Evolutionary conservation across 768 basidiomycete genomes (phyloP).

Genomic region (Astraeus odoratus): DNA sequence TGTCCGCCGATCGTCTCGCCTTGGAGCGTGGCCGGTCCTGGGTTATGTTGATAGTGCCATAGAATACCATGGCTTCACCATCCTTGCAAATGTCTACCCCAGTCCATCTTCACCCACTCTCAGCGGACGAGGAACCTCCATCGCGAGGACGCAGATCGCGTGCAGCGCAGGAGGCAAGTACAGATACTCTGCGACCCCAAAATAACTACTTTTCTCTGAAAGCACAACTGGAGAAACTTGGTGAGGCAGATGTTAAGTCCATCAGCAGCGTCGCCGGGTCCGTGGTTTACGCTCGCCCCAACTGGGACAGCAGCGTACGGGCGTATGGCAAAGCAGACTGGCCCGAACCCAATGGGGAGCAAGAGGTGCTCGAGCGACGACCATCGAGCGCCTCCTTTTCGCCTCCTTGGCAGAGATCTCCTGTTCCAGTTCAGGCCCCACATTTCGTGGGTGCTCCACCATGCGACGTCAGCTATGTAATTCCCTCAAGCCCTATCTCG

Average conservation of each 20-base stretch:
- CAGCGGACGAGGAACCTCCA: conserved; percentile 41
- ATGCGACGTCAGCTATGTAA: conserved; percentile 24
- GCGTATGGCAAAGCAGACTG: conserved; percentile 43
- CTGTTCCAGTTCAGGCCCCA: conserved; percentile 16
- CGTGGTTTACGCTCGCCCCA: conserved; percentile 17
- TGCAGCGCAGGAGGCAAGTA: conserved; percentile 26
- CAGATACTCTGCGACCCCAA: conserved; percentile 23
- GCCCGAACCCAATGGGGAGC: conserved; percentile 17
- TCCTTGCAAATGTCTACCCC: conserved; percentile 38
- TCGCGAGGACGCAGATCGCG: conserved; percentile 45
- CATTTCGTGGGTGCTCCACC: conserved; percentile 39
- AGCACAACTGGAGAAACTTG: conserved; percentile 47
- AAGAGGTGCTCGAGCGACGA: conserved; percentile 14
- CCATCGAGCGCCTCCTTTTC: conserved; percentile 33
- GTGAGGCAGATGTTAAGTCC: conserved; percentile 20
- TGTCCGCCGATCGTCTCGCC: no score
- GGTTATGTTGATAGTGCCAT: conserved; percentile 8
- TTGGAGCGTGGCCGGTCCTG: not conserved
- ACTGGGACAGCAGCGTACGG: conserved; percentile 52
- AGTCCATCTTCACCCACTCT: conserved; percentile 69
- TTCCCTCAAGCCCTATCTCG: conserved; percentile 29
- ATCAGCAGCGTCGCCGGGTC: not conserved
- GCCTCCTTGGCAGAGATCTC: conserved; percentile 34
- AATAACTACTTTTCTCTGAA: conserved; percentile 59
- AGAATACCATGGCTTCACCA: conserved; percentile 18